phyloP scores from a whole-genome alignment of 495 filamentous ascomycete genomes.

The Neurospora sublineolata region DNA sequence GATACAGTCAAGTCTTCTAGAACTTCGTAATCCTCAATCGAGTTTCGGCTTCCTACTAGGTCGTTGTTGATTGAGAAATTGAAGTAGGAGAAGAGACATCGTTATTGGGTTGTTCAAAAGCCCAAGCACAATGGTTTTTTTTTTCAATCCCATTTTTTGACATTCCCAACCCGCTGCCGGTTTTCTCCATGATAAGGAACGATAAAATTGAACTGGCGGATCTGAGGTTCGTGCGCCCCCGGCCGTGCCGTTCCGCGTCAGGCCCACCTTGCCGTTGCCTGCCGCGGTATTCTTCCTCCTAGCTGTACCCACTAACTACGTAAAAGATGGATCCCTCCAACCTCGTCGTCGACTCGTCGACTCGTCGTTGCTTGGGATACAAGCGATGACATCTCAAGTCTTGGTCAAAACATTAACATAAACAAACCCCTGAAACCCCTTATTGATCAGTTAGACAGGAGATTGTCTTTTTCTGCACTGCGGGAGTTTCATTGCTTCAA shows the following conservation, averaged over 20 bases:
- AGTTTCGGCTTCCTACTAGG: too few species aligned
- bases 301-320: not conserved
- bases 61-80: too few species aligned
- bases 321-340: not conserved
- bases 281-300: not conserved
- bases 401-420: not conserved
- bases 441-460: not conserved
- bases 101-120: not conserved
- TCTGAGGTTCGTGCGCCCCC: not conserved
- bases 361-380: not conserved
- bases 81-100: too few species aligned
- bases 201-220: not conserved
- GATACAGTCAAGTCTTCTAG: not conserved
- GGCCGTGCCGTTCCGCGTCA: not conserved
- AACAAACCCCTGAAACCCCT: not conserved
- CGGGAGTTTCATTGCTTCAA: not conserved
- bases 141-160: not conserved
- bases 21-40: not conserved
- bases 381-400: not conserved
- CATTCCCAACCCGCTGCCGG: not conserved
- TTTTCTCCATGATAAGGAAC: not conserved
- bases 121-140: not conserved
- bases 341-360: too few species aligned
- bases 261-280: not conserved
- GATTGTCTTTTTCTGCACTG: not conserved